These are phyloP conservation scores for Purshia tridentata DNA, from an alignment of 306 rosid genomes.

Conservation along the genomic window DNA sequence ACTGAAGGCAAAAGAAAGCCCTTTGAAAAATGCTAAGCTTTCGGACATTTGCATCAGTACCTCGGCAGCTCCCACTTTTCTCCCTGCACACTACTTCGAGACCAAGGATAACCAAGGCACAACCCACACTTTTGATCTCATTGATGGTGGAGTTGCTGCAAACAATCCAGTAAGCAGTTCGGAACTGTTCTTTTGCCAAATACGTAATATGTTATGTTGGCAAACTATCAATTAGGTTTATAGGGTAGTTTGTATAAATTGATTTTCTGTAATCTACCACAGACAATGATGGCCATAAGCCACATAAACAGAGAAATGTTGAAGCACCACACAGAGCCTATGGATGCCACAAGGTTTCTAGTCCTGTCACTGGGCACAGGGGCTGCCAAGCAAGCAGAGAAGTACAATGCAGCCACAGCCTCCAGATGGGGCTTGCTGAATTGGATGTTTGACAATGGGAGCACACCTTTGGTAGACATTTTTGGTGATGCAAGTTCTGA, in stretches of 20 bases:
- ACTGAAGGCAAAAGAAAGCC: conserved; percentile 29
- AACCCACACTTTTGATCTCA: conserved; percentile 28
- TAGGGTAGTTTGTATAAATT: background rate
- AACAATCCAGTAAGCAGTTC: conserved; percentile 41
- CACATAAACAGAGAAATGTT: conserved; percentile 26
- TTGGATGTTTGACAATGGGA: conserved; percentile 37
- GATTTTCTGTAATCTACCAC: background rate
- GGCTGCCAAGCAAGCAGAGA: conserved; percentile 26
- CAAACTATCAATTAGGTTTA: too few relatives aligned
- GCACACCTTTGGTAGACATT: conserved; percentile 32
- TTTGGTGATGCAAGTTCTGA: conserved; percentile 39
- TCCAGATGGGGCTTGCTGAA: conserved; percentile 37
- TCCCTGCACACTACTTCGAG: conserved; percentile 42
- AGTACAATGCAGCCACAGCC: conserved; percentile 32
- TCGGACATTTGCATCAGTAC: conserved; percentile 43
- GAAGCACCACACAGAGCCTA: conserved; percentile 19
- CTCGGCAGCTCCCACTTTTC: conserved; percentile 49
- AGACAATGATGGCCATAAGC: conserved; percentile 45
- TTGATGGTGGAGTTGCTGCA: conserved; percentile 49
- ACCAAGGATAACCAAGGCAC: conserved; percentile 24
- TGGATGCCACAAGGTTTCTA: conserved; percentile 31
- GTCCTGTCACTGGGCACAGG: conserved; percentile 50
- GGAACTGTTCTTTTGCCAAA: background rate
- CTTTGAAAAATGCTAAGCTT: conserved; percentile 31
- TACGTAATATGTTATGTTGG: background rate